A percentile compares a stretch with the other conserved stretches of the same genome.
Conservation (phyloP, 2,329 filamentous ascomycete species). For the Dothistroma septosporum region DNA sequence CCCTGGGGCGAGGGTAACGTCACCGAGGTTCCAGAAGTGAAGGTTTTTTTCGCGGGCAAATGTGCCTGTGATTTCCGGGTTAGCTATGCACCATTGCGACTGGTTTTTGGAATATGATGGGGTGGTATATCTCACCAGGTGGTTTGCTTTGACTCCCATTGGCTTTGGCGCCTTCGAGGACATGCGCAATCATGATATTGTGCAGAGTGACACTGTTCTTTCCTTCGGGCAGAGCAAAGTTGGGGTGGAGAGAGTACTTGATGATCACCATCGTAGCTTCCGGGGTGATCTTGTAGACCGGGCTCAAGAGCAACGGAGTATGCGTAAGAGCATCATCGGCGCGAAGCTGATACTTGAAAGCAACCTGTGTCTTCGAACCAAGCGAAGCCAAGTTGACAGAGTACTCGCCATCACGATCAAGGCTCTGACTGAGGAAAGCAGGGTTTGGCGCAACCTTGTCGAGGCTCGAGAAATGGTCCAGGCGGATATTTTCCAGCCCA, state of each 20-base stretch:
- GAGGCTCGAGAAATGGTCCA: constrained; percentile 82
- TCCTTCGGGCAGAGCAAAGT: constrained; percentile 49
- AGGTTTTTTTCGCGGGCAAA: constrained; percentile 72
- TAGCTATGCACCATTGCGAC: background rate
- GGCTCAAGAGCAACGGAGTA: constrained; percentile 68
- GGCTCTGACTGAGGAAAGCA: constrained; percentile 72
- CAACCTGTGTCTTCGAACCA: constrained; percentile 60
- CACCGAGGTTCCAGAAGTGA: constrained; percentile 76
- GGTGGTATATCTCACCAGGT: constrained; percentile 39
- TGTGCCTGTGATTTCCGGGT: constrained; percentile 45
- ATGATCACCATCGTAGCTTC: constrained; percentile 83
- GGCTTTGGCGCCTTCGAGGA: constrained; percentile 63
- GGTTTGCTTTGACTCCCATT: constrained; percentile 72
- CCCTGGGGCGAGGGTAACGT: constrained; percentile 64
- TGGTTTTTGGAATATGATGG: background rate
- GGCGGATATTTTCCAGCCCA: constrained; percentile 63
- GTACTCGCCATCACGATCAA: constrained; percentile 73
- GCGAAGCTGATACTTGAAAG: constrained; percentile 90
- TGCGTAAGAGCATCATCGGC: constrained; percentile 56
- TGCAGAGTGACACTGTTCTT: constrained; percentile 55
- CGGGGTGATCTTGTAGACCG: constrained; percentile 77
- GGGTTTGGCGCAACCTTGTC: constrained; percentile 93
- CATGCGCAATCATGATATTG: constrained; percentile 71
- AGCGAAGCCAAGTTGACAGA: constrained; percentile 69
- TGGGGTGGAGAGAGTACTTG: constrained; percentile 77